These are phyloP conservation scores for Cerioporus squamosus DNA, from an alignment of 1,284 basidiomycete genomes.

Conservation along the genomic window DNA sequence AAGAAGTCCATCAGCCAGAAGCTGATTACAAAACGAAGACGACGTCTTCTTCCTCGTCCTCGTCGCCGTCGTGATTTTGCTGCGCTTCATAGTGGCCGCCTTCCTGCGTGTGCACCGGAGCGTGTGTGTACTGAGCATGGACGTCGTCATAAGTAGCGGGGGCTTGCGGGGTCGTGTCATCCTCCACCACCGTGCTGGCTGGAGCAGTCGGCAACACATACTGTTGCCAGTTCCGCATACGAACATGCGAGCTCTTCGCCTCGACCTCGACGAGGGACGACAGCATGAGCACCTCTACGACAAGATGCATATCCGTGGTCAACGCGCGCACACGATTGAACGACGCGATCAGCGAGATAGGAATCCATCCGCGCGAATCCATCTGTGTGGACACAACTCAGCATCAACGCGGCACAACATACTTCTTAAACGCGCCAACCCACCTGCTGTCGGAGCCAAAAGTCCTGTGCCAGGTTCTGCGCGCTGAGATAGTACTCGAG, in stretches of 20 bases:
- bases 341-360: conserved; percentile 78
- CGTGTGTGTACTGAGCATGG: neutral
- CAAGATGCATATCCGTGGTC: conserved; percentile 67
- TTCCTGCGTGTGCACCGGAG: conserved; percentile 7
- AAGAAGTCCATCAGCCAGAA: neutral
- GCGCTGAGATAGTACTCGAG: conserved; percentile 89
- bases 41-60: conserved; percentile 61
- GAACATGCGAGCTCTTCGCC: conserved; percentile 70
- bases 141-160: conserved; percentile 8
- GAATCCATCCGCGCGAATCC: conserved; percentile 89
- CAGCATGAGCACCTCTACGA: conserved; percentile 72
- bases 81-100: conserved; percentile 29
- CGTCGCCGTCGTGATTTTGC: conserved; percentile 39
- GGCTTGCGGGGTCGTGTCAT: neutral
- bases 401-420: conserved; percentile 4
- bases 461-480: conserved; percentile 85
- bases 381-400: conserved; percentile 57
- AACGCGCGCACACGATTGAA: conserved; percentile 85
- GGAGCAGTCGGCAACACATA: conserved; percentile 77
- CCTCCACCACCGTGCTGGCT: conserved; percentile 39
- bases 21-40: conserved; percentile 50
- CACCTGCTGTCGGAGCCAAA: conserved; percentile 79
- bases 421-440: conserved; percentile 28
- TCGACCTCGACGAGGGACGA: conserved; percentile 81
- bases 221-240: conserved; percentile 65